phyloP scores from a whole-genome alignment of 2,329 filamentous ascomycete genomes.

The Penicillium sp. region DNA sequence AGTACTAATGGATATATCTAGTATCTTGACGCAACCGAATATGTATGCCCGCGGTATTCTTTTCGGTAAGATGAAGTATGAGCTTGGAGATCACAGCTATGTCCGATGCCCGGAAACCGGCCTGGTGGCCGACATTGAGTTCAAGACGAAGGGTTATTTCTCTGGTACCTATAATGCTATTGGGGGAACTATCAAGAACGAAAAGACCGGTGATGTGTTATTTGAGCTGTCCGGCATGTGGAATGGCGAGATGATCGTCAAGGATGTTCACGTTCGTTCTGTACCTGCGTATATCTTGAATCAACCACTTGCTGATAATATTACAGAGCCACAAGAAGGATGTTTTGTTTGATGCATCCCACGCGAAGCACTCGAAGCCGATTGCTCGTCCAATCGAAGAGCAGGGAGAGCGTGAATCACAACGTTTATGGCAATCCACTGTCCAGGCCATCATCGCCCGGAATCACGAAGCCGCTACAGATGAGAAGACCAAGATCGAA shows the following conservation, averaged over 20 bases:
- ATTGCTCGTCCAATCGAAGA: conserved; percentile 75
- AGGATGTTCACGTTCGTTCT: conserved; percentile 63
- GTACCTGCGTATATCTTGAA: background rate
- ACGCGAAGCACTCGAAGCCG: conserved; percentile 74
- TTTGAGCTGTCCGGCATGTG: conserved; percentile 90
- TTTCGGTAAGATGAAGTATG: conserved; percentile 99
- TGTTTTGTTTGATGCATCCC: conserved; percentile 82
- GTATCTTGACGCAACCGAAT: conserved; percentile 93
- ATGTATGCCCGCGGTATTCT: conserved; percentile 98
- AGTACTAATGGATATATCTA: conserved; percentile 36
- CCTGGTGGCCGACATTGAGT: conserved; percentile 87
- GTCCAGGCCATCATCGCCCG: conserved; percentile 77
- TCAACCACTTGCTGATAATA: conserved; percentile 8
- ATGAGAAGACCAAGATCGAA: conserved; percentile 95
- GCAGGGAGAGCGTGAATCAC: conserved; percentile 87
- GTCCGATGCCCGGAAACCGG: conserved; percentile 87
- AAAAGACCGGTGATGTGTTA: conserved; percentile 80
- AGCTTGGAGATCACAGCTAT: conserved; percentile 93
- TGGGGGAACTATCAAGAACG: conserved; percentile 84
- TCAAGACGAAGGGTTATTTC: conserved; percentile 98
- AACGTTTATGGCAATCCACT: conserved; percentile 80
- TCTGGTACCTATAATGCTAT: conserved; percentile 96
- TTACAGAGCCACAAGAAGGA: conserved; percentile 81
- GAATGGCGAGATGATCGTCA: conserved; percentile 94
- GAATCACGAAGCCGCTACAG: conserved; percentile 86